phyloP scores from a whole-genome alignment of 176 grass and related monocot genomes.

The Rhipidocladum racemiflorum region DNA sequence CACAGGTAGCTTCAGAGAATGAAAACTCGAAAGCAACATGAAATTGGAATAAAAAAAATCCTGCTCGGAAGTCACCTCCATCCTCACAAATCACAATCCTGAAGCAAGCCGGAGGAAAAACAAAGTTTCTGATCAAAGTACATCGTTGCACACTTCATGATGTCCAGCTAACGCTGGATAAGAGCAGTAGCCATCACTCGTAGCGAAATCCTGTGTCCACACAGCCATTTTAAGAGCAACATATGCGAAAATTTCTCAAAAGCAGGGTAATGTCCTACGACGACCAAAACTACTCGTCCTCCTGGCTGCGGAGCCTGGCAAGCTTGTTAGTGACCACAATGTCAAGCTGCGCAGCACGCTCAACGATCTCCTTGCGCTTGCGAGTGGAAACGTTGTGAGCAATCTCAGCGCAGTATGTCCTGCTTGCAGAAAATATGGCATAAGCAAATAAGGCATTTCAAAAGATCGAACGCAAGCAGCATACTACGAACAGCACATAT shows the following conservation, averaged over 20 bases:
- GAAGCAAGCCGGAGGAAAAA: background rate
- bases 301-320: conserved; percentile 79
- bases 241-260: background rate
- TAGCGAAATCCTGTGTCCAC: background rate
- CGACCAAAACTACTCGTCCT: conserved; percentile 55
- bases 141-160: background rate
- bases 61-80: background rate
- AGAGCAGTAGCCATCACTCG: background rate
- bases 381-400: conserved; percentile 65
- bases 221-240: background rate
- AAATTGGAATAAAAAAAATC: background rate
- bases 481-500: background rate
- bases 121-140: background rate
- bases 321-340: conserved; percentile 66
- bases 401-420: conserved; percentile 80
- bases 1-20: background rate
- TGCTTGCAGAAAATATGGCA: conserved; percentile 5
- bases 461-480: background rate
- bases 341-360: conserved; percentile 75
- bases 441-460: background rate
- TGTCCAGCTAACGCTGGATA: conserved; percentile 12
- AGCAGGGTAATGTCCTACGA: background rate
- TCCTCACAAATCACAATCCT: background rate
- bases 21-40: too few species aligned
- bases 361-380: conserved; percentile 80